phyloP scores from a whole-genome alignment of 2,329 filamentous ascomycete species.

The Fusarium siculi region DNA sequence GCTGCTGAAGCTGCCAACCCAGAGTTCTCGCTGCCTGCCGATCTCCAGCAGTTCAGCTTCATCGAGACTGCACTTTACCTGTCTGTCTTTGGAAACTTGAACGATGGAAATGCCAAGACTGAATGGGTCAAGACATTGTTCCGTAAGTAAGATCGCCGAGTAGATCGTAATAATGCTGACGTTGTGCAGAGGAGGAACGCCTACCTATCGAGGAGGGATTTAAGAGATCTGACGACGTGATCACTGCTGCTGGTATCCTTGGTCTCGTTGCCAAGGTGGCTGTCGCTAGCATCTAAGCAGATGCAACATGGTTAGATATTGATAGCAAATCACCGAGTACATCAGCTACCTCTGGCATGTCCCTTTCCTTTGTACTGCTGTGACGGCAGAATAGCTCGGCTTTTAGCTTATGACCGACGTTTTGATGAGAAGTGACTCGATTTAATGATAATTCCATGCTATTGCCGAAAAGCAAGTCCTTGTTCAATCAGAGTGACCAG shows the following conservation, averaged over 20 bases:
- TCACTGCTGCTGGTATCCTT: conserved; percentile 33
- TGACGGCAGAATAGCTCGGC: background rate
- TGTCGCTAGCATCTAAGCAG: conserved; percentile 6
- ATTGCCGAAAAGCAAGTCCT: accelerated
- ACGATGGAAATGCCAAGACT: conserved; percentile 34
- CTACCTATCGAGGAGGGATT: conserved; percentile 36
- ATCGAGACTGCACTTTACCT: conserved; percentile 39
- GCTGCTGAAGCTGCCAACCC: conserved; percentile 32
- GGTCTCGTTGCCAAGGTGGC: conserved; percentile 29
- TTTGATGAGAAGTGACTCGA: background rate
- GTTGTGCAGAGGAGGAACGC: conserved; percentile 27
- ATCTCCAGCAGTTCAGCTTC: conserved; percentile 22
- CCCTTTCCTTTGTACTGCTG: background rate
- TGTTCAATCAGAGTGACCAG: background rate
- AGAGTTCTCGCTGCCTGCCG: conserved; percentile 17
- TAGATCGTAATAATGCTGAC: background rate
- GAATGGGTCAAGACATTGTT: conserved; percentile 40
- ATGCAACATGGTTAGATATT: background rate
- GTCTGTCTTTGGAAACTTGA: conserved; percentile 27
- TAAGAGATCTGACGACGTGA: conserved; percentile 17
- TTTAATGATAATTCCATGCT: background rate
- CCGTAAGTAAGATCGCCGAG: conserved; percentile 2
- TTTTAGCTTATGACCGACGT: background rate
- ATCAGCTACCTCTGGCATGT: conserved; percentile 16
- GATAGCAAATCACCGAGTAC: background rate